Evolutionary conservation across 805 yeast species (phyloP).

Genomic region (Candida glaebosa): DNA sequence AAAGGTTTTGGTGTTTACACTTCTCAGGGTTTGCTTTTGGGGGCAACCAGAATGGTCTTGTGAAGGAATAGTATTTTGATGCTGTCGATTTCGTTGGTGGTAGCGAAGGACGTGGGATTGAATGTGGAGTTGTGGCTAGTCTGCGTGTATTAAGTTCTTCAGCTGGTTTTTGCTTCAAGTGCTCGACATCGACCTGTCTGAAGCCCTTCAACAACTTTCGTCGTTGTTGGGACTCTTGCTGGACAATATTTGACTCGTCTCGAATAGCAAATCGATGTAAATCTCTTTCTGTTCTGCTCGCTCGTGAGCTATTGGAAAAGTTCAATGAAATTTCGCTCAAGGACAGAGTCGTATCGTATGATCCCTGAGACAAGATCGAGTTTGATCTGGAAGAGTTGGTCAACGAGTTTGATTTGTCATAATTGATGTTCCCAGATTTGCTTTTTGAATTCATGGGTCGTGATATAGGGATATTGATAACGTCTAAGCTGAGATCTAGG

Average conservation of each 20-base stretch:
- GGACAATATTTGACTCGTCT: conserved; percentile 20
- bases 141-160: neutral
- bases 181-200: conserved; percentile 12
- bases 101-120: conserved; percentile 3
- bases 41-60: conserved; percentile 65
- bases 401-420: conserved; percentile 12
- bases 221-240: conserved; percentile 23
- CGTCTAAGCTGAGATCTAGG: conserved; percentile 12
- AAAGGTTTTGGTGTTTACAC: conserved; percentile 51
- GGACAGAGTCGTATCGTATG: conserved; percentile 13
- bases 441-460: conserved; percentile 44
- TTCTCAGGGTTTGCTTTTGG: conserved; percentile 58
- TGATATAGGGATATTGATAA: conserved; percentile 64
- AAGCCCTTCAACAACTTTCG: conserved; percentile 18
- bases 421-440: conserved; percentile 12
- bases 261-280: conserved; percentile 26
- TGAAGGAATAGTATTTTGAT: conserved; percentile 32
- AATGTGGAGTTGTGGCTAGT: neutral
- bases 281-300: conserved; percentile 33
- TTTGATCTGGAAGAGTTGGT: conserved; percentile 44
- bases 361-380: conserved; percentile 38
- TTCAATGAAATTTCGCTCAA: conserved; percentile 7
- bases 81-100: conserved; percentile 3
- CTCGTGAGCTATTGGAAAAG: conserved; percentile 10
- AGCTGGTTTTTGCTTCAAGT: neutral